Evolutionary conservation across 805 yeast genomes (phyloP), one percentile per base, ranked within the genome.

Genomic region (Barnettozyma californica): DNA sequence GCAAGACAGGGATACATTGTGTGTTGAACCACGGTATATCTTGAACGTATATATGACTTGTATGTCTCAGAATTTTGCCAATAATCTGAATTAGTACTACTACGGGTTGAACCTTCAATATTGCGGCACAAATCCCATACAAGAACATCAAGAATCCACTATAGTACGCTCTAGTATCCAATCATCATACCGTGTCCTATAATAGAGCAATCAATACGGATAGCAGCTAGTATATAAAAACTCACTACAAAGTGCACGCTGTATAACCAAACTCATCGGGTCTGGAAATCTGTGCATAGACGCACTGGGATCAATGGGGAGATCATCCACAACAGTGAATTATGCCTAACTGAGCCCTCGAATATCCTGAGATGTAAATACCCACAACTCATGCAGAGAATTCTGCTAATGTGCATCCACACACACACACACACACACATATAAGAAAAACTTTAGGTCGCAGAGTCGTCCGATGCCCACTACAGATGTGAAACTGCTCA

Each of bases 201-300:
- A 29, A 77, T 68, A 2, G 76, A 75, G 43, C 81, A 75, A 1
- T 79, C 73, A 20, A 75, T 65, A 9, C 83, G 83, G 25, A 78
- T 66, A n/a, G 75, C 70, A 2, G 73, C 68, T 34, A 78, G 62
- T n/a, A 71, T 68, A n/a, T 74, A 77, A 54, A 80, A 71, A 2
- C 85, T 73, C n/a, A 78, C 83, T 55, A 79, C 67, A 37, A 77
- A 76, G 60, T 81, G 82, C 65, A 80, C 74, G 8, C 81, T 75
- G 3, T 82, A 53, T 77, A 78, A 18, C 83, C 83, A 59, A 75
- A 77, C 48, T 68, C 73, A 42, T 76, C 75, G 9, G 75, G 72
- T 46, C 73, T 74, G 19, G 82, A 76, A 33, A 81, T 76, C 49
- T 79, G 80, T 1, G 80, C 82, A 51, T 80, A 70, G 54, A n/a